phyloP scores from a whole-genome alignment of 1,284 basidiomycete species.

The Ceratobasidium sp. region DNA sequence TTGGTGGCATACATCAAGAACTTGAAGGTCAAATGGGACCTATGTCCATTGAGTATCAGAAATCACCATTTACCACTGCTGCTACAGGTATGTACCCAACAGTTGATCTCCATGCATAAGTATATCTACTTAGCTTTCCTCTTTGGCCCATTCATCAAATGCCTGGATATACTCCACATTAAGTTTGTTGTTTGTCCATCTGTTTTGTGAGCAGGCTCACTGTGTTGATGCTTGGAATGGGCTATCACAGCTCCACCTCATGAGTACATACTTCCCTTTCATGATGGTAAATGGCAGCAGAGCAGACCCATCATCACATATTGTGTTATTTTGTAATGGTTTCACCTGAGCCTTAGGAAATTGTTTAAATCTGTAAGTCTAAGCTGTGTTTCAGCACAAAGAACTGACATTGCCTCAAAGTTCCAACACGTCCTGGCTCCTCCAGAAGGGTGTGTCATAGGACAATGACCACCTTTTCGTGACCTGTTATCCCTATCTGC shows the following conservation, averaged over 20 bases:
- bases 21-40: slow-evolving; percentile 31
- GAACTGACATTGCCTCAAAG: not conserved
- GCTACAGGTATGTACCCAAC: no score
- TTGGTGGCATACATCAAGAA: slow-evolving; percentile 48
- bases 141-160: slow-evolving; percentile 49
- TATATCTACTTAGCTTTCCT: slow-evolving; percentile 41
- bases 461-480: slow-evolving; percentile 1
- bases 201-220: slow-evolving; percentile 50
- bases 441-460: not conserved
- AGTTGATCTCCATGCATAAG: no score
- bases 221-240: not conserved
- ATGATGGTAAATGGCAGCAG: slow-evolving; percentile 25
- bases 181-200: slow-evolving; percentile 55
- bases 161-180: slow-evolving; percentile 52
- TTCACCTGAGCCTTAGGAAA: not conserved
- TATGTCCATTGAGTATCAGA: slow-evolving; percentile 38
- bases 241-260: not conserved
- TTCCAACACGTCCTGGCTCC: not conserved
- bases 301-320: not conserved
- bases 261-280: slow-evolving; percentile 15
- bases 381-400: not conserved
- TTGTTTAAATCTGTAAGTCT: not conserved
- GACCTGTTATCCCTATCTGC: not conserved
- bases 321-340: not conserved
- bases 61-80: not conserved